Percentiles rank a stretch among this genome's conserved stretches.
Evolutionary conservation across 139 green algal genomes (phyloP).

Genomic region (Chlamydomonas schloesseri): DNA sequence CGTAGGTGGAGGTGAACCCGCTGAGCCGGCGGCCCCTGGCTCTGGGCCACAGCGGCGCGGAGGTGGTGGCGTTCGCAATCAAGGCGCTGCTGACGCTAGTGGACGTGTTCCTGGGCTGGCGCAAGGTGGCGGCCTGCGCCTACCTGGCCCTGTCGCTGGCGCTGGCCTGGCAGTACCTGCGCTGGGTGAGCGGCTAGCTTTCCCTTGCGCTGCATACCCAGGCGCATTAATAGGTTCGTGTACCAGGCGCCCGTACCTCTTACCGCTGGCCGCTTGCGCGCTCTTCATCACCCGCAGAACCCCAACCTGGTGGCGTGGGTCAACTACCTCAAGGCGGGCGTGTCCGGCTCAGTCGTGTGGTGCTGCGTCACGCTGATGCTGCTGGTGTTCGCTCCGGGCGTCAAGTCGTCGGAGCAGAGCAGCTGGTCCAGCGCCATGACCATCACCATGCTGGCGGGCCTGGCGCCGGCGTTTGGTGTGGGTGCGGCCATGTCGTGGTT

Average conservation of each 20-base stretch:
- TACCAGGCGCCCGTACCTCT: too few species aligned
- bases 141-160: neutral
- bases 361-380: neutral
- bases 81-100: slow-evolving; percentile 21
- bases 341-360: neutral
- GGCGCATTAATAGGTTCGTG: neutral
- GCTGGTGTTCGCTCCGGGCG: slow-evolving; percentile 23
- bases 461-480: neutral
- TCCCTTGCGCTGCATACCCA: neutral
- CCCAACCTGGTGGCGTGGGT: slow-evolving; percentile 21
- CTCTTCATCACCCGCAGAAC: neutral
- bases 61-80: slow-evolving; percentile 19
- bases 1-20: slow-evolving; percentile 30
- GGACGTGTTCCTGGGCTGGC: slow-evolving; percentile 18
- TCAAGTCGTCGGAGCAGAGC: neutral
- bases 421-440: neutral
- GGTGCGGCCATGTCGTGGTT: neutral
- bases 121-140: neutral
- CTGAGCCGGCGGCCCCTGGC: slow-evolving; percentile 3
- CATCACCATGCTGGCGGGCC: neutral
- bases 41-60: slow-evolving; percentile 9
- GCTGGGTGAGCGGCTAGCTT: neutral
- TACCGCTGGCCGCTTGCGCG: neutral
- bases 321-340: slow-evolving; percentile 22
- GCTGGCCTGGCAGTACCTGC: slow-evolving; percentile 21